Evolutionary conservation across 495 filamentous ascomycete species (phyloP).

Genomic region (Podospora bellae-mahoneyi): DNA sequence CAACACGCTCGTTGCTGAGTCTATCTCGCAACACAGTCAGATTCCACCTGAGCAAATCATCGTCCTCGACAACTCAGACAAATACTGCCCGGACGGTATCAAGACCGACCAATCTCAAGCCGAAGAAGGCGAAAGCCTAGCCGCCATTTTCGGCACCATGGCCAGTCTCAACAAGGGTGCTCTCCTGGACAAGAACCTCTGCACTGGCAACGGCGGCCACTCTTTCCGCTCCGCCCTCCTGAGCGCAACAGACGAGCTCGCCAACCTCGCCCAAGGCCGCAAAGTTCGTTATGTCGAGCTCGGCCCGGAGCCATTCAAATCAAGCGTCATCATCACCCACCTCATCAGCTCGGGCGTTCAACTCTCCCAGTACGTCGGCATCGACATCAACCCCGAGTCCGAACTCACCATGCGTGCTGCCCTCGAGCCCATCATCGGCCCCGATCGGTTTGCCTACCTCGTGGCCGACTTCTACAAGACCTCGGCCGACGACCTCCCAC

Average conservation of each 20-base stretch:
- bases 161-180: not conserved
- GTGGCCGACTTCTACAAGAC: not conserved
- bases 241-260: conserved; percentile 3
- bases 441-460: not conserved
- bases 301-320: not conserved
- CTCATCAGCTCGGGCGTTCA: not conserved
- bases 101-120: not conserved
- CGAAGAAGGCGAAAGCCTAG: not conserved
- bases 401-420: conserved; percentile 3
- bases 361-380: not conserved
- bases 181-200: not conserved
- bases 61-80: conserved; percentile 6
- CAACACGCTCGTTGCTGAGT: conserved; percentile 3
- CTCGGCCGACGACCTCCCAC: not conserved
- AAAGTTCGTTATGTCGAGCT: not conserved
- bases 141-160: conserved; percentile 4
- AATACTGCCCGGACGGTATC: conserved; percentile 1
- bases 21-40: not conserved
- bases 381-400: conserved; percentile 6
- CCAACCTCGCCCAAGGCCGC: not conserved
- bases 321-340: not conserved
- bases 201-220: conserved; percentile 3
- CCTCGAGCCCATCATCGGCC: not conserved
- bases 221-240: not conserved
- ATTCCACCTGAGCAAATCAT: conserved; percentile 2